Conservation (phyloP, 2,329 filamentous ascomycete species). For the Talaromyces marneffei region DNA sequence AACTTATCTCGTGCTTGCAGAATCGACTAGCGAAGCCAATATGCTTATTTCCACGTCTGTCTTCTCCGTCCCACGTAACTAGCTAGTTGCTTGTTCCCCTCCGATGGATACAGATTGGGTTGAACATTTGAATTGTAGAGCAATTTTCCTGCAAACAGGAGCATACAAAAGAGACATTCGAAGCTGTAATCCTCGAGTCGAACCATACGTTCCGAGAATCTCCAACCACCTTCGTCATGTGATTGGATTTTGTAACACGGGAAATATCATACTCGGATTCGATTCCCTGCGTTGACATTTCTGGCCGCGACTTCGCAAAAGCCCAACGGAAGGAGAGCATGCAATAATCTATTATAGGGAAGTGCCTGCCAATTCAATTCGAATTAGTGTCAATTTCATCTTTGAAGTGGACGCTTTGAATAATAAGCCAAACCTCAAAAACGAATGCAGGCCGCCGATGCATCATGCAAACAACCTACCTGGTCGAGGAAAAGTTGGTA, state of each 20-base stretch:
- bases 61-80: neutral
- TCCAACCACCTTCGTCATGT: neutral
- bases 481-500: neutral
- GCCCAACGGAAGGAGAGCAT: neutral
- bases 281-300: neutral
- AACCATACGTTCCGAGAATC: neutral
- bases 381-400: neutral
- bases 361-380: neutral
- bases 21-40: neutral
- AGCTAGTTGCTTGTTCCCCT: neutral
- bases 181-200: neutral
- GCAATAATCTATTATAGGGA: neutral
- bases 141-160: neutral
- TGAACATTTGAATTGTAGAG: neutral
- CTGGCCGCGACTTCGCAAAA: neutral
- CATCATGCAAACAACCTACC: neutral
- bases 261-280: neutral
- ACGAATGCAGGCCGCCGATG: neutral
- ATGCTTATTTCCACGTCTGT: neutral
- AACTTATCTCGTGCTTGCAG: neutral
- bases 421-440: neutral
- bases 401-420: neutral
- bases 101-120: neutral
- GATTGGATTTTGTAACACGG: neutral
- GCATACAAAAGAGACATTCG: neutral